These are phyloP conservation scores for Plasmodium fragile DNA, from an alignment of 169 alveolate species.

Conservation along the genomic window DNA sequence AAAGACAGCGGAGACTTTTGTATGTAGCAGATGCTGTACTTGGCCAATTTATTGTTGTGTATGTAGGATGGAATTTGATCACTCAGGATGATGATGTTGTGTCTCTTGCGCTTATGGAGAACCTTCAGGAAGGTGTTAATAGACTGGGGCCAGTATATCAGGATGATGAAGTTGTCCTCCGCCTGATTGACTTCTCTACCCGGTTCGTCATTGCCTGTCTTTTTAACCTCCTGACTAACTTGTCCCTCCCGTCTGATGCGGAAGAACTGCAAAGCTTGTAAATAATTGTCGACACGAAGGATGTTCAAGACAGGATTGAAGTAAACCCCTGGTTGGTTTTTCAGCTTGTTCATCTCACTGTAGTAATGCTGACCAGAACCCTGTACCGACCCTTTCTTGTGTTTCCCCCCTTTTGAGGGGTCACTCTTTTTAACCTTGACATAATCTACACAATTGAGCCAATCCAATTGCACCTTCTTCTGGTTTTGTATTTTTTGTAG, in stretches of 20 bases:
- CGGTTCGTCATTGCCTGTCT: neutral
- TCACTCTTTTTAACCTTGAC: slow-evolving; percentile 17
- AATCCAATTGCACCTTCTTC: slow-evolving; percentile 44
- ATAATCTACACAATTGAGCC: slow-evolving; percentile 30
- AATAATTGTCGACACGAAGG: slow-evolving; percentile 61
- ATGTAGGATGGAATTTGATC: slow-evolving; percentile 73
- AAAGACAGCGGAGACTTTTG: slow-evolving; percentile 58
- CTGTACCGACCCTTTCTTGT: neutral
- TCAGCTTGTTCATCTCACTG: slow-evolving; percentile 22
- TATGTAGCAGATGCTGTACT: slow-evolving; percentile 67
- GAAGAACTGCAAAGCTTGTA: slow-evolving; percentile 40
- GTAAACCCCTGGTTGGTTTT: neutral
- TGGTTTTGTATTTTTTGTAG: slow-evolving; percentile 19
- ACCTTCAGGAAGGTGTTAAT: slow-evolving; percentile 59
- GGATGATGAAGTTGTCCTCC: slow-evolving; percentile 12
- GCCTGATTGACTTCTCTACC: neutral
- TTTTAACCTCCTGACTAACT: neutral
- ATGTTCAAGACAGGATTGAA: slow-evolving; percentile 71
- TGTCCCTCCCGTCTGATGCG: neutral
- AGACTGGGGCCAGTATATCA: slow-evolving; percentile 70
- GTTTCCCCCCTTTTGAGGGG: neutral
- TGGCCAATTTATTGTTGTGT: slow-evolving; percentile 37
- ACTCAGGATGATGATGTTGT: slow-evolving; percentile 54
- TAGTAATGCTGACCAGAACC: neutral
- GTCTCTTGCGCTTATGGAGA: slow-evolving; percentile 16